A percentile compares a stretch with the other conserved stretches of the same genome.
phyloP scores from a whole-genome alignment of 1,284 basidiomycete genomes.

The Cutaneotrichosporon sp. region DNA sequence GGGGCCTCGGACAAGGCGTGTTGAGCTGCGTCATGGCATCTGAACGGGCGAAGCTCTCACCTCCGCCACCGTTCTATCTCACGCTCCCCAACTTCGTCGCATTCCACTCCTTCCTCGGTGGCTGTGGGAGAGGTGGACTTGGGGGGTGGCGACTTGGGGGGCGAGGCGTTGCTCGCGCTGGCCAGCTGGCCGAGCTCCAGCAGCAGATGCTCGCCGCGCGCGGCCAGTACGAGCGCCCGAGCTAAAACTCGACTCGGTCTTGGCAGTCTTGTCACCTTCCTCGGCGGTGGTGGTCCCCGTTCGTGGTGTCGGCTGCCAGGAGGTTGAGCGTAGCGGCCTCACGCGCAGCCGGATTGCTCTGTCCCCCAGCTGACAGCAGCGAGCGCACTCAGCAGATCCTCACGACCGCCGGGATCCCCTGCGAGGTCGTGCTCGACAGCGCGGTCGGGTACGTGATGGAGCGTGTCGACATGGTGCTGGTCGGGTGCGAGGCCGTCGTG shows the following conservation, averaged over 20 bases:
- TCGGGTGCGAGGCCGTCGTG: slow-evolving; percentile 96
- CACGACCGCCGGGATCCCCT: slow-evolving; percentile 86
- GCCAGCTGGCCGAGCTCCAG: slow-evolving; percentile 68
- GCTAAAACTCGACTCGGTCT: too few species aligned
- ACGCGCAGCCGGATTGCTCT: too few species aligned
- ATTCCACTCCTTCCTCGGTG: neutral
- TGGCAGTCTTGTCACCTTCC: neutral
- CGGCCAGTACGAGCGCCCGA: slow-evolving; percentile 95
- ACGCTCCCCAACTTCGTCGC: too few species aligned
- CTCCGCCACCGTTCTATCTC: too few species aligned
- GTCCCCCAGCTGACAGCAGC: slow-evolving; percentile 58
- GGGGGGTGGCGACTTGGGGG: too few species aligned
- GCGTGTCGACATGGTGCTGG: slow-evolving; percentile 88
- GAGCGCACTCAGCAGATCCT: slow-evolving; percentile 84
- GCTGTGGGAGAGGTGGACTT: too few species aligned
- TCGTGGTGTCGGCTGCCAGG: too few species aligned
- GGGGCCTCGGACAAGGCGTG: slow-evolving; percentile 10
- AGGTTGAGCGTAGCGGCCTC: too few species aligned
- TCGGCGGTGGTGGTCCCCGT: too few species aligned
- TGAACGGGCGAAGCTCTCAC: too few species aligned
- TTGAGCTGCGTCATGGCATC: too few species aligned
- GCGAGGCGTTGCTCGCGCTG: too few species aligned
- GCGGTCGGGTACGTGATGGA: slow-evolving; percentile 98
- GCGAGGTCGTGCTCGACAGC: slow-evolving; percentile 91
- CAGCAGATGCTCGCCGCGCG: slow-evolving; percentile 89